phyloP scores from a whole-genome alignment of 345 rosid genomes.

The Camelina neglecta region DNA sequence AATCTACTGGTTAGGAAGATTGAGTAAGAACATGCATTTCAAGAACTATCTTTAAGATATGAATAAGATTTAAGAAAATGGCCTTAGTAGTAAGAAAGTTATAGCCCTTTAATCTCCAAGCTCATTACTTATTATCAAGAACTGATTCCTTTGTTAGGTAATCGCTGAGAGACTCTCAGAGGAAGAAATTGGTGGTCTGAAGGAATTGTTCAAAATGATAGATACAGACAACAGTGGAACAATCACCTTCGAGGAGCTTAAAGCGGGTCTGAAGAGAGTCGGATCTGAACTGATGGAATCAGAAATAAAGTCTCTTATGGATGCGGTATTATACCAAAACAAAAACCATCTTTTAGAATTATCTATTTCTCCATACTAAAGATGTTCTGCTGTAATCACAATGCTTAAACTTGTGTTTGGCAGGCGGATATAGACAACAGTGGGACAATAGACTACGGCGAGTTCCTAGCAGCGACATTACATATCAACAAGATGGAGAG shows the following conservation, averaged over 20 bases:
- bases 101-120: not conserved
- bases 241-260: constrained; percentile 89
- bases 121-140: constrained; percentile 18
- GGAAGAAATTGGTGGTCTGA: constrained; percentile 97
- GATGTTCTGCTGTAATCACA: not conserved
- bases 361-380: not conserved
- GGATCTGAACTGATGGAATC: constrained; percentile 91
- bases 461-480: constrained; percentile 92
- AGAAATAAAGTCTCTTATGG: constrained; percentile 91
- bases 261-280: constrained; percentile 78
- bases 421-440: constrained; percentile 97
- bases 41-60: constrained; percentile 42
- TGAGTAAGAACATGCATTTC: not conserved
- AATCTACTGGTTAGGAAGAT: constrained; percentile 48
- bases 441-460: constrained; percentile 91
- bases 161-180: constrained; percentile 98
- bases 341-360: not conserved
- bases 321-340: constrained; percentile 62
- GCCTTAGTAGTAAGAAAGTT: constrained; percentile 71
- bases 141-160: constrained; percentile 53
- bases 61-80: constrained; percentile 97
- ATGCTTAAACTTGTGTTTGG: constrained; percentile 21
- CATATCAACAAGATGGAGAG: constrained; percentile 91
- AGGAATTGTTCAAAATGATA: constrained; percentile 92
- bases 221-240: constrained; percentile 94